A percentile compares a stretch with the other conserved stretches of the same genome.
Evolutionary conservation across 2,329 filamentous ascomycete genomes (phyloP).

Genomic region (Hypoxylon sp.): DNA sequence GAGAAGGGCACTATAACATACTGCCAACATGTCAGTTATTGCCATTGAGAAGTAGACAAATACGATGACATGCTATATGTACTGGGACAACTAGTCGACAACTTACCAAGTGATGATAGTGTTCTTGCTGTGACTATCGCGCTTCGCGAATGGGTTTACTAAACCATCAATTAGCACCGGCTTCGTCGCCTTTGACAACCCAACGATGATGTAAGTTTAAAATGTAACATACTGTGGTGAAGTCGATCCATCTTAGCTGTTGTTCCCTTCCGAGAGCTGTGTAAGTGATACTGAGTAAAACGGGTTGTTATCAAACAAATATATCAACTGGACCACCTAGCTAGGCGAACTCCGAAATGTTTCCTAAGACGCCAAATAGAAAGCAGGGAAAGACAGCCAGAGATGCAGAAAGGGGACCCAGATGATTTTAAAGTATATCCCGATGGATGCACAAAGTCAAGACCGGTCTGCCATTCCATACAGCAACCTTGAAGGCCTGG

Average conservation of each 20-base stretch:
- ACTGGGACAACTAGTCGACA: background rate
- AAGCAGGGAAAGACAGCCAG: conserved; percentile 2
- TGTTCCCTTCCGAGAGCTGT: conserved; percentile 9
- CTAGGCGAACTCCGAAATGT: conserved; percentile 15
- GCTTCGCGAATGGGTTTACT: conserved; percentile 84
- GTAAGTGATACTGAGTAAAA: conserved; percentile 11
- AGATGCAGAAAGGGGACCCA: conserved; percentile 6
- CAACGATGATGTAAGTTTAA: background rate
- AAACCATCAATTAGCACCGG: conserved; percentile 10
- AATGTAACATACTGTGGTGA: conserved; percentile 49
- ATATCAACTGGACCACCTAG: conserved; percentile 11
- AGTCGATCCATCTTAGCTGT: conserved; percentile 52
- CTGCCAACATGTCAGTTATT: conserved; percentile 21
- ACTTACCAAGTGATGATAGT: conserved; percentile 71
- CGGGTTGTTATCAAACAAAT: background rate
- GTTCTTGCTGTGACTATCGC: conserved; percentile 73
- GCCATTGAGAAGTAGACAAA: background rate
- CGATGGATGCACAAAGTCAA: conserved; percentile 18
- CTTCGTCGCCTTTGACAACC: background rate
- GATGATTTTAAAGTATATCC: conserved; percentile 27
- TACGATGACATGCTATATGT: conserved; percentile 14
- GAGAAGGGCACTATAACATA: conserved; percentile 19
- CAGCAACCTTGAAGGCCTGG: conserved; percentile 13
- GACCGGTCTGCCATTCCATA: conserved; percentile 20
- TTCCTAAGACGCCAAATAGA: conserved; percentile 1